These are phyloP conservation scores for Trichoderma asperellum DNA, from an alignment of 2,329 filamentous ascomycete genomes.

Conservation along the genomic window DNA sequence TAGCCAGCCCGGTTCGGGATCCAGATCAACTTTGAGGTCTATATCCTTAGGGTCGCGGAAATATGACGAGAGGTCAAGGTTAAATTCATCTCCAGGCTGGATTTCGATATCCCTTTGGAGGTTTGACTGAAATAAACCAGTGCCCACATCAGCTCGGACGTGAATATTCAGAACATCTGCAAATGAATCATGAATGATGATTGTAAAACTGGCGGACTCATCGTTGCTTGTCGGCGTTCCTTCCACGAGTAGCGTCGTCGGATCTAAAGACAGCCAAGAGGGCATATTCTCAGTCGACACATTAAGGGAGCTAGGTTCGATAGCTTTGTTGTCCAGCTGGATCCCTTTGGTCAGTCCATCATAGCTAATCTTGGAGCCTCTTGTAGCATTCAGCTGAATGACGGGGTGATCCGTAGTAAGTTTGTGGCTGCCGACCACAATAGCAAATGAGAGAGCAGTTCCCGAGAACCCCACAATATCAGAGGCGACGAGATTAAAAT, in stretches of 20 bases:
- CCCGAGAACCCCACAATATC: conserved; percentile 79
- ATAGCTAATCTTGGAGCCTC: conserved; percentile 57
- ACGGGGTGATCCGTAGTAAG: conserved; percentile 64
- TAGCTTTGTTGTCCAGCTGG: conserved; percentile 59
- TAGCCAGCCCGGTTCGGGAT: conserved; percentile 50
- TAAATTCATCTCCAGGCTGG: conserved; percentile 47
- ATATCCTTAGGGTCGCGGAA: conserved; percentile 47
- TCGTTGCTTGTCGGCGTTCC: conserved; percentile 67
- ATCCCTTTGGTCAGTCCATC: conserved; percentile 55
- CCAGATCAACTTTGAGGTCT: conserved; percentile 43
- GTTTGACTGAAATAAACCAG: conserved; percentile 47
- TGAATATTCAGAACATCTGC: conserved; percentile 62
- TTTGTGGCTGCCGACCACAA: conserved; percentile 72
- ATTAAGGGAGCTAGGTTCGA: conserved; percentile 56
- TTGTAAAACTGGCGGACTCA: conserved; percentile 63
- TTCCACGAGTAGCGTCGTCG: conserved; percentile 61
- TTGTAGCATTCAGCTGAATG: conserved; percentile 61
- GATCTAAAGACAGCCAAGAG: conserved; percentile 70
- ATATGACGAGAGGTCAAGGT: conserved; percentile 49
- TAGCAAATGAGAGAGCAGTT: conserved; percentile 66
- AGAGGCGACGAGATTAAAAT: conserved; percentile 74
- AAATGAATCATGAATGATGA: conserved; percentile 63
- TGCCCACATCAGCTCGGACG: conserved; percentile 46
- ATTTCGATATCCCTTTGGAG: conserved; percentile 46
- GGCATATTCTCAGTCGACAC: conserved; percentile 60